Evolutionary conservation across 495 filamentous ascomycete species (phyloP).

Genomic region (Xylaria acuta): DNA sequence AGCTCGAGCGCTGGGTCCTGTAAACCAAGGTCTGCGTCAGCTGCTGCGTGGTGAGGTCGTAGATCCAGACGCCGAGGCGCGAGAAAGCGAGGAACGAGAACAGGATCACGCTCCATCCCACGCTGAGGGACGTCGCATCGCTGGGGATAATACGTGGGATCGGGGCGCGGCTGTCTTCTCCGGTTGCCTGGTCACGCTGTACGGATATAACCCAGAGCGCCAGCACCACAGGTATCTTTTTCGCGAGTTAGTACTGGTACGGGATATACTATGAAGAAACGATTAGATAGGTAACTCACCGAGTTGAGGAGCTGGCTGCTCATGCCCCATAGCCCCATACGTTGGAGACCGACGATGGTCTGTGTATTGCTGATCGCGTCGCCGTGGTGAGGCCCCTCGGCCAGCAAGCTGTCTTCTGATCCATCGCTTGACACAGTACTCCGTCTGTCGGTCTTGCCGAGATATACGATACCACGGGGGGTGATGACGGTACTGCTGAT

Average conservation of each 20-base stretch:
- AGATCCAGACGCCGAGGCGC: slow-evolving; percentile 48
- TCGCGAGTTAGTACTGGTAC: slow-evolving; percentile 14
- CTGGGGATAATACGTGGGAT: slow-evolving; percentile 10
- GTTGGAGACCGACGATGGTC: slow-evolving; percentile 46
- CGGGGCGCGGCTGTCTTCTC: slow-evolving; percentile 4
- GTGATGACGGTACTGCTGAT: slow-evolving; percentile 55
- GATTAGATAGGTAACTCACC: slow-evolving; percentile 32
- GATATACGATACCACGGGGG: slow-evolving; percentile 45
- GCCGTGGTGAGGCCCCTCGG: slow-evolving; percentile 6
- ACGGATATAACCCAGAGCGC: slow-evolving; percentile 43
- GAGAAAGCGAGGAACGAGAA: slow-evolving; percentile 53
- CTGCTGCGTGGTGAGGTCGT: slow-evolving; percentile 54
- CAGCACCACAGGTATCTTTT: slow-evolving; percentile 47
- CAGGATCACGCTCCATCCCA: slow-evolving; percentile 41
- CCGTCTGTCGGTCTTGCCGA: slow-evolving; percentile 34
- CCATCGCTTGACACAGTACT: slow-evolving; percentile 28
- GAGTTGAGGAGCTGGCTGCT: slow-evolving; percentile 49
- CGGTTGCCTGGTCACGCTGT: slow-evolving; percentile 18
- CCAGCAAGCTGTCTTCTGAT: slow-evolving; percentile 33
- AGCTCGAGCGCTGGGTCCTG: slow-evolving; percentile 45
- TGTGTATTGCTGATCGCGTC: slow-evolving; percentile 31
- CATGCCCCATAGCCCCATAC: slow-evolving; percentile 52
- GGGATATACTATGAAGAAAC: neutral
- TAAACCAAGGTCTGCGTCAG: slow-evolving; percentile 50
- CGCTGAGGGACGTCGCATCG: slow-evolving; percentile 24